phyloP scores from a whole-genome alignment of 2,329 filamentous ascomycete species.

The Cordyceps militaris region DNA sequence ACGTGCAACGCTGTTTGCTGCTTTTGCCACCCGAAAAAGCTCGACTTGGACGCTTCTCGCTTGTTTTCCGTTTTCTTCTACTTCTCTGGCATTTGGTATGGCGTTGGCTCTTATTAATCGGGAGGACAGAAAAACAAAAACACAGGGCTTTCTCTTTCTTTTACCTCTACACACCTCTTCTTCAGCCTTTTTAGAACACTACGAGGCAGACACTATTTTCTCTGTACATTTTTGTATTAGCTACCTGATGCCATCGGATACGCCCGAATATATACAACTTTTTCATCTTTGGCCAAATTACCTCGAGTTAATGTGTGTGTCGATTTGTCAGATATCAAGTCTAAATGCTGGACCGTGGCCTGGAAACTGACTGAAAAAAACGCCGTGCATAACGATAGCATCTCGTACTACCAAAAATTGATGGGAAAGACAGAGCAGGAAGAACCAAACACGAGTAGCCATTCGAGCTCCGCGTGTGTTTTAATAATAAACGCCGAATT shows the following conservation, averaged over 20 bases:
- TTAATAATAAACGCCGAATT: constrained; percentile 3
- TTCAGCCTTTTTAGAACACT: background rate
- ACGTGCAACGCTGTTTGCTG: too few species aligned
- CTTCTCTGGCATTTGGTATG: background rate
- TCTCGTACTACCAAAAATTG: background rate
- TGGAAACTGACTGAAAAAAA: background rate
- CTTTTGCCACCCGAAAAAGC: background rate
- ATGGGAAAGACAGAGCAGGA: background rate
- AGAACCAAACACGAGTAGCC: background rate
- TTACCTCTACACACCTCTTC: background rate
- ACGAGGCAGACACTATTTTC: background rate
- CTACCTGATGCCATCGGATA: background rate
- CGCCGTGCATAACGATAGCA: constrained; percentile 3
- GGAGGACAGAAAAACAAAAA: background rate
- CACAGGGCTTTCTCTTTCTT: background rate
- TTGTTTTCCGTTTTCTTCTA: constrained; percentile 10
- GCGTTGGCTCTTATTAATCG: background rate
- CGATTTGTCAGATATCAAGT: background rate
- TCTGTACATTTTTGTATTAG: background rate
- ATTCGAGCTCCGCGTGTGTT: background rate
- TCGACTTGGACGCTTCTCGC: background rate
- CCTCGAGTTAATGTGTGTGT: background rate
- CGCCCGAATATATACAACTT: background rate
- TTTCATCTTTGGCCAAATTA: background rate
- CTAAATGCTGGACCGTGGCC: background rate